Evolutionary conservation across 2,329 filamentous ascomycete species (phyloP).

Genomic region (Talaromyces marneffei): DNA sequence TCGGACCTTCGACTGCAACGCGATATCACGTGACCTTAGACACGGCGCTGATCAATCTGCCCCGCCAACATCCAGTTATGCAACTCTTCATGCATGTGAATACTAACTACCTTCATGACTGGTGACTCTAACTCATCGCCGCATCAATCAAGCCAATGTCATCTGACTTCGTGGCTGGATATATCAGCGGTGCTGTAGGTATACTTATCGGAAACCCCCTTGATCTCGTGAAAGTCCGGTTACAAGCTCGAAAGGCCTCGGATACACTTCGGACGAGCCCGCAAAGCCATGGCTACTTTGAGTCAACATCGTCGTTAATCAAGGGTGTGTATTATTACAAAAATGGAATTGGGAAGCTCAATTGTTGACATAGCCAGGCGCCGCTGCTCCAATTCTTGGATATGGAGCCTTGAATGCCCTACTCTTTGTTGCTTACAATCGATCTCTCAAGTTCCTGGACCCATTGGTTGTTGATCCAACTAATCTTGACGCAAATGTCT

Average conservation of each 20-base stretch:
- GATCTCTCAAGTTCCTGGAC: conserved; percentile 60
- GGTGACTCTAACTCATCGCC: background rate
- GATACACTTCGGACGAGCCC: conserved; percentile 9
- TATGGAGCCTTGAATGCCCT: conserved; percentile 89
- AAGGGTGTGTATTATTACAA: conserved; percentile 27
- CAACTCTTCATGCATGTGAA: background rate
- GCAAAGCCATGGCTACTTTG: conserved; percentile 26
- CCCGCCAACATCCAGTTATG: background rate
- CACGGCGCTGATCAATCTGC: background rate
- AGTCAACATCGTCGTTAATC: conserved; percentile 32
- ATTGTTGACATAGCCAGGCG: conserved; percentile 45
- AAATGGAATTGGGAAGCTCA: background rate
- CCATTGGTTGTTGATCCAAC: conserved; percentile 39
- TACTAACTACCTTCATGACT: background rate
- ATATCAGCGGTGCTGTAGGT: conserved; percentile 75
- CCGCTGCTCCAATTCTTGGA: conserved; percentile 77
- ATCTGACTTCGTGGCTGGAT: conserved; percentile 90
- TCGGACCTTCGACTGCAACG: conserved; percentile 17
- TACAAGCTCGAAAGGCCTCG: conserved; percentile 52
- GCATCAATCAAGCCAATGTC: conserved; percentile 53
- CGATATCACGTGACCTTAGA: conserved; percentile 22
- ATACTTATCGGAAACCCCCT: conserved; percentile 88
- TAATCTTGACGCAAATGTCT: conserved; percentile 36
- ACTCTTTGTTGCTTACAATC: conserved; percentile 86
- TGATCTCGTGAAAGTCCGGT: conserved; percentile 70